Base-by-base conservation (phyloP, 225 moss, liverwort and hornwort genomes). In the Neckera pumila region DNA sequence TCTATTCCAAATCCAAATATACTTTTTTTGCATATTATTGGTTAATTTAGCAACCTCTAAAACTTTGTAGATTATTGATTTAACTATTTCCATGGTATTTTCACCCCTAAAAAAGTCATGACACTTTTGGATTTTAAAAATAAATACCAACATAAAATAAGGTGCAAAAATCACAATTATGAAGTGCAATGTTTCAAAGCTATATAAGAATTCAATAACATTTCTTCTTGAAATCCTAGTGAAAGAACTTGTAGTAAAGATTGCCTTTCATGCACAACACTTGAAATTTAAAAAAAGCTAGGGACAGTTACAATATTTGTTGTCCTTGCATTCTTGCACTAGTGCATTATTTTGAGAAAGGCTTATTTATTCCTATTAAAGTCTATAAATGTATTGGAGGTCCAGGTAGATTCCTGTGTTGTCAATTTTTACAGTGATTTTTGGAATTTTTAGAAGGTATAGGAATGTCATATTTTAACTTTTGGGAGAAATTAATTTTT, bases 381-480 rank as follows among this genome's bases (percentile, higher is more conserved):
- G 3, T 72, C 43, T 5, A 43, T 10, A 27, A 26, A 9, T 2
- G 0, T 16, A 5, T 27, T 43, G 26, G 47, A 9, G 47, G 47
- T 11, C 3, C 5, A 2, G 0, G 4, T 10, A 70, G 2, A 1
- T 43, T 43, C 2, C 0, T 5, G 2, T 43, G 0, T 17, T 73
- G 18, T 17, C 45, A 73, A 43, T 72, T 28, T 43, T 72, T 16
- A 28, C 1, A 9, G 1, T 71, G 9, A 8, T 42, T 65, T 72
- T 72, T 43, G 6, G 43, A 71, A 26, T 5, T 27, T 27, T 72
- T 72, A 28, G 14, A 28, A 72, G 3, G 6, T 2, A 9, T 17
- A 6, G 1, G 2, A 30, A 17, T 45, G 17, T 11, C 12, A 13
- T 0, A 2, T 2, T 28, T 17, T 17, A 73, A 73, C 0, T 17